These are phyloP conservation scores for Coemansia sp. DNA, from an alignment of 192 early-diverging fungal species.

Conservation along the genomic window DNA sequence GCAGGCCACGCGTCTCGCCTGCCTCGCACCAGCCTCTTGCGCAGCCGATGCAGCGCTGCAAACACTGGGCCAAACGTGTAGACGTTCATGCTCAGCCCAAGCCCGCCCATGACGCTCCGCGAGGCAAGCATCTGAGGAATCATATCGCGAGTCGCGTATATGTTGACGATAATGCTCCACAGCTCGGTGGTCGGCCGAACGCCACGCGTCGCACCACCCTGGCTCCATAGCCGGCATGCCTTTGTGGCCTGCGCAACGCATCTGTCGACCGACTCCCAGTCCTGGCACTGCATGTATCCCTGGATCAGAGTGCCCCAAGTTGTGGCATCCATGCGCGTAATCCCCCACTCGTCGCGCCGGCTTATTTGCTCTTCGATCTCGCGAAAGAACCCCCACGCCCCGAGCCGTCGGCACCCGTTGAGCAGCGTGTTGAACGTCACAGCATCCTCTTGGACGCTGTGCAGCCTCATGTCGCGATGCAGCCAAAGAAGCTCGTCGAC, in stretches of 20 bases:
- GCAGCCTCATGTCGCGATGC: constrained; percentile 36
- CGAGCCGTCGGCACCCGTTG: constrained; percentile 42
- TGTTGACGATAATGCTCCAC: constrained; percentile 40
- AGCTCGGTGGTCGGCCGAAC: constrained; percentile 34
- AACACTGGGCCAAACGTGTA: constrained; percentile 42
- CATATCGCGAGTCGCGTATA: constrained; percentile 46
- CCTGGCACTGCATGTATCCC: constrained; percentile 35
- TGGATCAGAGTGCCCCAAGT: constrained; percentile 50
- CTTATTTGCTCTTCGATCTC: constrained; percentile 38
- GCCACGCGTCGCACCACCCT: background rate
- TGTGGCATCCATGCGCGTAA: constrained; percentile 47
- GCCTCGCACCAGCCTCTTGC: constrained; percentile 15
- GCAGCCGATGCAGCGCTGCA: constrained; percentile 40
- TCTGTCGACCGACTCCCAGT: constrained; percentile 43
- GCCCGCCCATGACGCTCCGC: constrained; percentile 26
- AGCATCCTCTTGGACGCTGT: constrained; percentile 37
- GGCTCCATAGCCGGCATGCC: constrained; percentile 30
- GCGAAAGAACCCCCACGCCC: constrained; percentile 33
- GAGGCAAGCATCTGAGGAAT: constrained; percentile 37
- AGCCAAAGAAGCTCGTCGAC: constrained; percentile 31
- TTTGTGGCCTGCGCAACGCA: constrained; percentile 23
- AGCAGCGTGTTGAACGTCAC: constrained; percentile 54
- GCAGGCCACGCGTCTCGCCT: constrained; percentile 27
- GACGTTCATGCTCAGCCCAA: constrained; percentile 26
- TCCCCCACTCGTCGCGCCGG: constrained; percentile 36